phyloP scores from a whole-genome alignment of 148 eudicot species.

The Chenopodium album region DNA sequence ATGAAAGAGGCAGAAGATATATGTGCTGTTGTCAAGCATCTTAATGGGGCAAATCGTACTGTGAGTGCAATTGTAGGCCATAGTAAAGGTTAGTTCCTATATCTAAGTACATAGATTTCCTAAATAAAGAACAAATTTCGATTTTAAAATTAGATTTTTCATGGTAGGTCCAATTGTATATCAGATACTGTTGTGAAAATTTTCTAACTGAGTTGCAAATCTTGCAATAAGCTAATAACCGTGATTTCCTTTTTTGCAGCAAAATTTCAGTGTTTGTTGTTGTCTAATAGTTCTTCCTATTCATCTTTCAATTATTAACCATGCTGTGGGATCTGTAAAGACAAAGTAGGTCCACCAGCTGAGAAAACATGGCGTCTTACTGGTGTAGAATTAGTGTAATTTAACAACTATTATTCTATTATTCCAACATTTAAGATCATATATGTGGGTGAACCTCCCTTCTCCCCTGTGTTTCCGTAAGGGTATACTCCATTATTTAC shows the following conservation, averaged over 20 bases:
- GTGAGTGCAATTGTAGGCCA: constrained; percentile 71
- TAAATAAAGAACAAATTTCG: neutral
- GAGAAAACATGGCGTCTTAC: too few species aligned
- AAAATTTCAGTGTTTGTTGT: neutral
- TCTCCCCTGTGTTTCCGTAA: too few species aligned
- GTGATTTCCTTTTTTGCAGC: neutral
- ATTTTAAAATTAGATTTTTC: neutral
- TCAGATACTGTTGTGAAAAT: neutral
- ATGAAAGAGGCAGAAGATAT: constrained; percentile 70
- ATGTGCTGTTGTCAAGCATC: constrained; percentile 59
- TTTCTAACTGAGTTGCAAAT: neutral
- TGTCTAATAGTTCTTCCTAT: neutral
- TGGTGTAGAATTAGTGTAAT: too few species aligned
- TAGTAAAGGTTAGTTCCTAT: constrained; percentile 69
- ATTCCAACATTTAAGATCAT: neutral
- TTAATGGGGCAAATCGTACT: constrained; percentile 41
- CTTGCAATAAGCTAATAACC: neutral
- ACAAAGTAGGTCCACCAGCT: neutral
- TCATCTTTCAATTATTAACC: neutral
- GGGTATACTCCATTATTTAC: too few species aligned
- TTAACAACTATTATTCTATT: too few species aligned
- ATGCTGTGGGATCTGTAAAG: neutral
- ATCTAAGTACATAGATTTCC: neutral
- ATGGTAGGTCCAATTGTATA: neutral
- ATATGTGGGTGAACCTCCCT: too few species aligned